Conservation (phyloP, 31 red algal species). For the Bonnemaisonia californica region DNA sequence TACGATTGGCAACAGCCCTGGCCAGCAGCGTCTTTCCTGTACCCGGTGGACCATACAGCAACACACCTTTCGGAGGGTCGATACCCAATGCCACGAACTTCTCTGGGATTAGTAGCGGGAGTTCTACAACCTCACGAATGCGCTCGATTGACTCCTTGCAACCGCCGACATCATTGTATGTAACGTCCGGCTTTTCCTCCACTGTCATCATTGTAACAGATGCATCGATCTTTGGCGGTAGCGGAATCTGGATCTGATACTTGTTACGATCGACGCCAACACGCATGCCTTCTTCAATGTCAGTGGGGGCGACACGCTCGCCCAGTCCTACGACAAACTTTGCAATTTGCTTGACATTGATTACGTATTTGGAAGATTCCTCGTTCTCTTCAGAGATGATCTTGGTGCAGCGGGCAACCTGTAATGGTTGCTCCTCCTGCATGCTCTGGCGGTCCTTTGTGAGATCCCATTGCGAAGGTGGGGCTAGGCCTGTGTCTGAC, state of each 20-base stretch:
- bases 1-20: conserved; percentile 98
- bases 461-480: conserved; percentile 98
- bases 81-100: conserved; percentile 96
- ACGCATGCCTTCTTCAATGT: conserved; percentile 99
- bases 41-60: conserved; percentile 98
- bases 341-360: conserved; percentile 99
- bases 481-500: conserved; percentile 95
- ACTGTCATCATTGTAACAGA: conserved; percentile 99
- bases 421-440: conserved; percentile 96
- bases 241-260: conserved; percentile 99
- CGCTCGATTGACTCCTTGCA: conserved; percentile 91
- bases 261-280: conserved; percentile 99
- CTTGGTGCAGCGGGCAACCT: conserved; percentile 99
- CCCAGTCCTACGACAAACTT: conserved; percentile 98
- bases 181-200: conserved; percentile 99
- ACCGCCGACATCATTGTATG: conserved; percentile 98
- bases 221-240: conserved; percentile 98
- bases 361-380: conserved; percentile 92
- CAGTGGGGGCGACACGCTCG: conserved; percentile 96
- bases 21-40: conserved; percentile 99
- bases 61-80: conserved; percentile 97
- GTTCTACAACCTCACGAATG: conserved; percentile 98
- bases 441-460: conserved; percentile 94
- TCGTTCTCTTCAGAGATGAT: conserved; percentile 86
- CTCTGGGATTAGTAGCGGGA: conserved; percentile 94